phyloP scores from a whole-genome alignment of 2,329 filamentous ascomycete genomes.

The Colletotrichum lupini region DNA sequence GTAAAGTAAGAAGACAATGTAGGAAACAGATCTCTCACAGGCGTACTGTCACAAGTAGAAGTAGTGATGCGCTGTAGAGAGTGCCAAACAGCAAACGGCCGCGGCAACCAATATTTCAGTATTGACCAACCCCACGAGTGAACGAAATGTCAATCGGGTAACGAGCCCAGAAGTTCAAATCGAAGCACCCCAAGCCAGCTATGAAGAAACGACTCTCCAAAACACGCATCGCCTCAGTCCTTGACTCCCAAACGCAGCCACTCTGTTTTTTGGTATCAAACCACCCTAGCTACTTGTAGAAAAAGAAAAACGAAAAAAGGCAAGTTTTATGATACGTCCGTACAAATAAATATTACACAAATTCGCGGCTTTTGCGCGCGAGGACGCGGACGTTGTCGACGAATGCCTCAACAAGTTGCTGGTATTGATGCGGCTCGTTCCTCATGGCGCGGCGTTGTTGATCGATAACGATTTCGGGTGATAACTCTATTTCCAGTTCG shows the following conservation, averaged over 20 bases:
- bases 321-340: neutral
- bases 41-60: too few species aligned
- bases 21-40: neutral
- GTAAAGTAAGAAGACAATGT: neutral
- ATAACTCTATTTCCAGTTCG: constrained; percentile 83
- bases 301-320: neutral
- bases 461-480: constrained; percentile 70
- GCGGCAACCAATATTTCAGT: neutral
- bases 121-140: neutral
- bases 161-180: neutral
- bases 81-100: neutral
- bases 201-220: constrained; percentile 7
- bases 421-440: constrained; percentile 68
- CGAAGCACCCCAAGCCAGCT: neutral
- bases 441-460: constrained; percentile 69
- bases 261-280: constrained; percentile 29
- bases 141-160: neutral
- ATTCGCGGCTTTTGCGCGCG: constrained; percentile 55
- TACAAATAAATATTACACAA: constrained; percentile 36
- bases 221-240: constrained; percentile 22
- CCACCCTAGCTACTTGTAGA: constrained; percentile 18
- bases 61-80: neutral
- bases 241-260: constrained; percentile 24
- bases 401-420: constrained; percentile 77
- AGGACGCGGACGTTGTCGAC: constrained; percentile 78